Conservation (phyloP, 1,284 basidiomycete genomes). For the Trichosporon faecale region DNA sequence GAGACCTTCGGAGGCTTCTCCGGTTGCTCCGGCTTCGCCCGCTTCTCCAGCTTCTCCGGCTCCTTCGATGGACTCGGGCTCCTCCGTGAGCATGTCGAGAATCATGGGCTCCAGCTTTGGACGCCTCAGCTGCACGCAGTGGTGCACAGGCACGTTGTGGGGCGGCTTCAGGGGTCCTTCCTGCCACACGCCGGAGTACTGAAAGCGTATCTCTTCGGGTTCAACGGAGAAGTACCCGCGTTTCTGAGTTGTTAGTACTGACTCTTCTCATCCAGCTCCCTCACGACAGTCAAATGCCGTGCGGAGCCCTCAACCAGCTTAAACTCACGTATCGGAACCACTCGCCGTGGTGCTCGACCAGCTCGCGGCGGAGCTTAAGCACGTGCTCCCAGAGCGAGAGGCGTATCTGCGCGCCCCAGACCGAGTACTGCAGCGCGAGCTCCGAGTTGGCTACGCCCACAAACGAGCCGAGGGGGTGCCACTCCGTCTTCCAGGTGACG, state of each 20-base stretch:
- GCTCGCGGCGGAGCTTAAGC: background rate
- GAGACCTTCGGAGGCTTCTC: background rate
- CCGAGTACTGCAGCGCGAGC: background rate
- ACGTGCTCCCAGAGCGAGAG: background rate
- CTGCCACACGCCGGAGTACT: background rate
- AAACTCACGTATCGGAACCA: conserved; percentile 7
- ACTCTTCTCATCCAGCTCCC: background rate
- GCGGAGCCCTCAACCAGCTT: background rate
- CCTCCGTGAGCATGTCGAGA: background rate
- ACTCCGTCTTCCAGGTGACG: background rate
- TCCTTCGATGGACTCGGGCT: background rate
- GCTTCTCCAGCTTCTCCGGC: too few species aligned
- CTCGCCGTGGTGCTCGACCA: background rate
- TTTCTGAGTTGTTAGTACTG: background rate
- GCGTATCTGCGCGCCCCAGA: background rate
- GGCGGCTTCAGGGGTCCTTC: background rate
- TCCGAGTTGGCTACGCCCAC: background rate
- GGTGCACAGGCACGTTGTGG: background rate
- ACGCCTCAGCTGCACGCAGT: background rate
- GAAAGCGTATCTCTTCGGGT: background rate
- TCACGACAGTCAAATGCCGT: background rate
- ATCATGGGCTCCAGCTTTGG: background rate
- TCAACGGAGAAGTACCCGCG: background rate
- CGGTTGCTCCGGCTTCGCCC: too few species aligned
- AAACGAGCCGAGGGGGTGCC: background rate